phyloP scores from a whole-genome alignment of 2,329 filamentous ascomycete species.

The Sclerotinia glacialis region DNA sequence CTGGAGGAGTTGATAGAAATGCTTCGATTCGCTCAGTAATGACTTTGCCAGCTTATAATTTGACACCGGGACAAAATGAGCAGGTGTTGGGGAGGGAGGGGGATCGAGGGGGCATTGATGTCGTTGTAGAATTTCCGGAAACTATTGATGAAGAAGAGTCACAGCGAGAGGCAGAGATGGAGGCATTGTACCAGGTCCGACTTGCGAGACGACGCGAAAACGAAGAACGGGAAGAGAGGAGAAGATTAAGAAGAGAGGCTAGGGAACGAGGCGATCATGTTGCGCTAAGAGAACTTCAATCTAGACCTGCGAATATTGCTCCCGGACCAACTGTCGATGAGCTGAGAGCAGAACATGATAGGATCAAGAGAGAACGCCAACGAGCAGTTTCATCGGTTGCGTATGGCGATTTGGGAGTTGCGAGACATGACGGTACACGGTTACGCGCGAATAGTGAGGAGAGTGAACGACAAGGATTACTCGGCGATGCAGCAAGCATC shows the following conservation, averaged over 20 bases:
- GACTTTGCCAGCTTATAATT: slow-evolving; percentile 83
- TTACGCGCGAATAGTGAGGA: slow-evolving; percentile 71
- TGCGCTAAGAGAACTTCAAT: slow-evolving; percentile 62
- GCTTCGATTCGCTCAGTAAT: slow-evolving; percentile 90
- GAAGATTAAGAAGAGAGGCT: slow-evolving; percentile 67
- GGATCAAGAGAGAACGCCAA: slow-evolving; percentile 58
- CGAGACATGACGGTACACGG: slow-evolving; percentile 72
- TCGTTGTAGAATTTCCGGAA: slow-evolving; percentile 81
- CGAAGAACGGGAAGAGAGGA: slow-evolving; percentile 73
- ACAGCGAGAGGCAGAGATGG: slow-evolving; percentile 87
- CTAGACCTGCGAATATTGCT: slow-evolving; percentile 48
- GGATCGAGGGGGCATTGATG: slow-evolving; percentile 86
- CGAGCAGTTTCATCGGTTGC: slow-evolving; percentile 71
- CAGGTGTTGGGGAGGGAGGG: slow-evolving; percentile 84
- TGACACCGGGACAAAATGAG: slow-evolving; percentile 70
- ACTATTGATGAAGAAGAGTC: slow-evolving; percentile 73
- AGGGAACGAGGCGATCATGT: slow-evolving; percentile 66
- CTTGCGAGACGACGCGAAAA: slow-evolving; percentile 71
- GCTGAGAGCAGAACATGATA: slow-evolving; percentile 53
- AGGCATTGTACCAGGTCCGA: slow-evolving; percentile 85
- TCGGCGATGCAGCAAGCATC: slow-evolving; percentile 63
- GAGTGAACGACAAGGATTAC: slow-evolving; percentile 65
- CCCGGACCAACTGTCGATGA: slow-evolving; percentile 55
- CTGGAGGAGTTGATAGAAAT: slow-evolving; percentile 65
- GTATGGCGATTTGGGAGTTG: slow-evolving; percentile 73